phyloP scores from a whole-genome alignment of 352 stramenopile species.

The Globisporangium spinosum region DNA sequence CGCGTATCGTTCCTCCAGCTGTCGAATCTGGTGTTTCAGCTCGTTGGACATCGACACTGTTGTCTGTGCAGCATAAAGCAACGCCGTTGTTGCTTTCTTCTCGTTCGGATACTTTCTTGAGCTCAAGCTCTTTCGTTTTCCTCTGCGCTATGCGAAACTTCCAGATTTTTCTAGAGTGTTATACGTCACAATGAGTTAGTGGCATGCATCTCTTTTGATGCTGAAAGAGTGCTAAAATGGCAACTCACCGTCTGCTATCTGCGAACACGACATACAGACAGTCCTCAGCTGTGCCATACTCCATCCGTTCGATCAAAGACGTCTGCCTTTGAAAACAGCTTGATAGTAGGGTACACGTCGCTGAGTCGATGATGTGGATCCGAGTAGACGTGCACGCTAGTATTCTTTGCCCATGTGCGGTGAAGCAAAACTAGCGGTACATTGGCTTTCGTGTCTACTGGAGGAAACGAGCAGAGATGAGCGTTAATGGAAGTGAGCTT shows the following conservation, averaged over 20 bases:
- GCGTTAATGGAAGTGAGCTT: neutral
- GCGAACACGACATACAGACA: conserved; percentile 31
- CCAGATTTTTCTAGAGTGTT: conserved; percentile 24
- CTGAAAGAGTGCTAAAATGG: neutral
- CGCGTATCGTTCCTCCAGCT: neutral
- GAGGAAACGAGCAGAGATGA: conserved; percentile 3
- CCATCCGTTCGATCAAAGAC: conserved; percentile 30
- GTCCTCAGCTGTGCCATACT: conserved; percentile 25
- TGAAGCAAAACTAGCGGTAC: conserved; percentile 35
- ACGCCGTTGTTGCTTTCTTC: conserved; percentile 28
- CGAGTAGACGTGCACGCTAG: conserved; percentile 29
- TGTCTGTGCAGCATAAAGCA: conserved; percentile 18
- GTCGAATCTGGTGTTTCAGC: conserved; percentile 3
- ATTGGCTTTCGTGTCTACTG: conserved; percentile 29
- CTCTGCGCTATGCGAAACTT: conserved; percentile 30
- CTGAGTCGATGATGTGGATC: conserved; percentile 35
- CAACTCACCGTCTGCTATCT: conserved; percentile 24
- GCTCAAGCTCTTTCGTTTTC: conserved; percentile 20
- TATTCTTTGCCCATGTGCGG: conserved; percentile 27
- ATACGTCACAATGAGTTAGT: neutral
- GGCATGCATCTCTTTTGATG: neutral
- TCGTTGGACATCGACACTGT: conserved; percentile 5
- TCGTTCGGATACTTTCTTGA: conserved; percentile 27
- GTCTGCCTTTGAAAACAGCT: conserved; percentile 22
- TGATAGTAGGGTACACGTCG: conserved; percentile 28